Conservation (phyloP, 768 basidiomycete genomes). For the Mycena kentingensis region DNA sequence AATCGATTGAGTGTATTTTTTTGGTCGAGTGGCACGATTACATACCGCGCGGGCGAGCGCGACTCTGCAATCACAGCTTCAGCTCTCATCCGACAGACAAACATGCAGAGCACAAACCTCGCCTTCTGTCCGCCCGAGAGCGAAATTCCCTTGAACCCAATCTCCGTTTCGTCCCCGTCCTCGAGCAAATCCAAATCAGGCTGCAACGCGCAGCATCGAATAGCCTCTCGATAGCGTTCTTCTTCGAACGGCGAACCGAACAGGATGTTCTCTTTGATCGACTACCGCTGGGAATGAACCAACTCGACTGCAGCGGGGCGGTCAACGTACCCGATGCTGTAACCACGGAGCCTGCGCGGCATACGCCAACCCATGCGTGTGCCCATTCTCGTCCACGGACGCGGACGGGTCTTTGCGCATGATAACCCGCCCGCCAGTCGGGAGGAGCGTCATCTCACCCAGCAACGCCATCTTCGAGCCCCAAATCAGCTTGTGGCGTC, state of each 20-base stretch:
- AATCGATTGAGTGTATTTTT: neutral
- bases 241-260: slow-evolving; percentile 75
- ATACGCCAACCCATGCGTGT: slow-evolving; percentile 67
- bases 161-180: slow-evolving; percentile 83
- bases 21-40: neutral
- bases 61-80: slow-evolving; percentile 38
- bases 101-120: slow-evolving; percentile 36
- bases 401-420: slow-evolving; percentile 69
- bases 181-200: slow-evolving; percentile 84
- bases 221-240: slow-evolving; percentile 69
- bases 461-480: slow-evolving; percentile 65
- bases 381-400: slow-evolving; percentile 60
- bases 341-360: slow-evolving; percentile 75
- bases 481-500: neutral
- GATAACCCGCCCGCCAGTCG: slow-evolving; percentile 53
- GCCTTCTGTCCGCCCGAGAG: slow-evolving; percentile 61
- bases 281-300: too few relatives aligned
- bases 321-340: slow-evolving; percentile 47
- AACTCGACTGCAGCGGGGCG: too few relatives aligned
- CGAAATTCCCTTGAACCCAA: slow-evolving; percentile 60
- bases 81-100: neutral
- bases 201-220: slow-evolving; percentile 79
- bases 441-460: slow-evolving; percentile 65
- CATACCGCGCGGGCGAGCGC: slow-evolving; percentile 61
- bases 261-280: slow-evolving; percentile 80